These are phyloP conservation scores for Talaromyces sp. DNA, from an alignment of 2,329 filamentous ascomycete species.

Conservation along the genomic window DNA sequence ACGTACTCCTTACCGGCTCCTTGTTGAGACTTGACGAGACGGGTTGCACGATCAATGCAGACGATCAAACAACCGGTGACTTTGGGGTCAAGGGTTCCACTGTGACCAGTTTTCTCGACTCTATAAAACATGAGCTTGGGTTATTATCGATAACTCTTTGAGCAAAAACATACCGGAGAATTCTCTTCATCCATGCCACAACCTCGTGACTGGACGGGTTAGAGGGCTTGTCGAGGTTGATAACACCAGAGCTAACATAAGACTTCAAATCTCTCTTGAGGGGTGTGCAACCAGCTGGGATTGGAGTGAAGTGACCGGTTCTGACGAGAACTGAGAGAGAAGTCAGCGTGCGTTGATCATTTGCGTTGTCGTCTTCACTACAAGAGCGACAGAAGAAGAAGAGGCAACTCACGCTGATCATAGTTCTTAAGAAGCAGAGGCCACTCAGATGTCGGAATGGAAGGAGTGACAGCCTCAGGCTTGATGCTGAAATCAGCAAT, in stretches of 20 bases:
- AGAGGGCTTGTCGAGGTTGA: slow-evolving; percentile 96
- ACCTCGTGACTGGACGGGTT: slow-evolving; percentile 99
- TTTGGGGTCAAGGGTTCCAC: slow-evolving; percentile 95
- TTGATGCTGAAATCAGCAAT: slow-evolving; percentile 84
- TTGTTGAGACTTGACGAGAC: slow-evolving; percentile 97
- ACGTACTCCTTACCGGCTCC: slow-evolving; percentile 99
- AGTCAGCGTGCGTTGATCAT: slow-evolving; percentile 16
- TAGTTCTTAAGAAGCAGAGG: slow-evolving; percentile 95
- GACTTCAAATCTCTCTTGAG: slow-evolving; percentile 93
- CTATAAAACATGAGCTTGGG: slow-evolving; percentile 40
- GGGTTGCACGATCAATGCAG: slow-evolving; percentile 93
- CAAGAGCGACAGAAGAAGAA: background rate
- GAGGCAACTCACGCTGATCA: slow-evolving; percentile 68
- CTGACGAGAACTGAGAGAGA: slow-evolving; percentile 68
- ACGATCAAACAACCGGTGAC: slow-evolving; percentile 95
- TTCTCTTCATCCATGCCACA: slow-evolving; percentile 98
- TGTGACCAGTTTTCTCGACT: slow-evolving; percentile 96
- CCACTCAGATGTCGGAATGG: slow-evolving; percentile 83
- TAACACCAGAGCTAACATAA: slow-evolving; percentile 95
- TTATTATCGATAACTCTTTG: too few species aligned
- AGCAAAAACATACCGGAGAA: slow-evolving; percentile 63
- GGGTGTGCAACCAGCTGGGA: slow-evolving; percentile 86
- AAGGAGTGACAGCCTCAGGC: slow-evolving; percentile 75
- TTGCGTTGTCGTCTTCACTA: background rate
- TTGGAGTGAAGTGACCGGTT: slow-evolving; percentile 95